Evolutionary conservation across 257 asterid genomes (phyloP).

Genomic region (Nicotiana obtusifolia): DNA sequence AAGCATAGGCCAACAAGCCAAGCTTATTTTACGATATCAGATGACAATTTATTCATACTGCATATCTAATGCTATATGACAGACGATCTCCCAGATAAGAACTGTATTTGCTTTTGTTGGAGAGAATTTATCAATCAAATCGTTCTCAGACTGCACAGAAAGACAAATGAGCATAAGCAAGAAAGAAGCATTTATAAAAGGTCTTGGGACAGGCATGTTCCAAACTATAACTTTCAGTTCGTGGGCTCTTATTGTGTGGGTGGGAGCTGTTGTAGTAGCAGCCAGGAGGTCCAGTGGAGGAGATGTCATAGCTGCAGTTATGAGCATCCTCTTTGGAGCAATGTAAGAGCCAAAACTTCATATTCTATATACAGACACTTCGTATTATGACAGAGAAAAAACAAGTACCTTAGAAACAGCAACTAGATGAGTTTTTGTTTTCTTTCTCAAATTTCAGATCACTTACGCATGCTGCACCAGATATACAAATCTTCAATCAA

Average conservation of each 20-base stretch:
- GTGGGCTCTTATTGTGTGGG: slow-evolving; percentile 86
- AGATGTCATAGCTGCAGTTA: slow-evolving; percentile 78
- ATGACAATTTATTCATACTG: not conserved
- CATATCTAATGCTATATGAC: slow-evolving; percentile 22
- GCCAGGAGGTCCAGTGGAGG: slow-evolving; percentile 67
- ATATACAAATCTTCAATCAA: slow-evolving; percentile 78
- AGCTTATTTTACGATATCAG: not conserved
- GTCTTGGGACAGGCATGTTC: slow-evolving; percentile 75
- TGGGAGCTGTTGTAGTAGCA: slow-evolving; percentile 67
- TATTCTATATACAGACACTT: not conserved
- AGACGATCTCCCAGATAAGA: slow-evolving; percentile 79
- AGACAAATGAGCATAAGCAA: slow-evolving; percentile 44
- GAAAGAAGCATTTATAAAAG: slow-evolving; percentile 66
- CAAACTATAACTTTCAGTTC: slow-evolving; percentile 71
- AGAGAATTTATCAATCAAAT: slow-evolving; percentile 53
- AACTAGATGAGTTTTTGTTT: not conserved
- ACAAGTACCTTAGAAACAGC: not conserved
- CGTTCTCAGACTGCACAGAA: slow-evolving; percentile 54
- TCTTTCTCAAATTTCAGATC: slow-evolving; percentile 46
- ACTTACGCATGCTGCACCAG: slow-evolving; percentile 84
- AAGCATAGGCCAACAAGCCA: not conserved
- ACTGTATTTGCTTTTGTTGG: slow-evolving; percentile 79
- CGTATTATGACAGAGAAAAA: not conserved
- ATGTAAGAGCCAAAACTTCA: slow-evolving; percentile 44
- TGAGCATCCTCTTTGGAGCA: slow-evolving; percentile 90